These are phyloP conservation scores for Xylaria sp. DNA, from an alignment of 2,329 filamentous ascomycete species.

Conservation along the genomic window DNA sequence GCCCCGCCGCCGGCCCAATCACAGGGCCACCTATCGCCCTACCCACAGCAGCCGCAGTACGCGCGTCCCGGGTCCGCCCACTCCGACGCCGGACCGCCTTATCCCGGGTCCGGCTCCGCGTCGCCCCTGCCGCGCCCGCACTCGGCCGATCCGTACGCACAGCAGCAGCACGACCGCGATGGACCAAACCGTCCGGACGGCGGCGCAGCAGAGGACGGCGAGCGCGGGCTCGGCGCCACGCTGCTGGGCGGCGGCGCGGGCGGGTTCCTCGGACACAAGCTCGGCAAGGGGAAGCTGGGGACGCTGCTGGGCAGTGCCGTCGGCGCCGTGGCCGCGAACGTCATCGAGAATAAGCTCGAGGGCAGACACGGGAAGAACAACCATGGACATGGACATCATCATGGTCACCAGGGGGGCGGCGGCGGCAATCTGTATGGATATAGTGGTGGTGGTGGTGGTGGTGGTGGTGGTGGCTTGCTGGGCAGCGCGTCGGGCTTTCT, in stretches of 20 bases:
- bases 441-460: constrained; percentile 26
- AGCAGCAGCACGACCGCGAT: constrained; percentile 36
- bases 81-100: constrained; percentile 37
- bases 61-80: constrained; percentile 47
- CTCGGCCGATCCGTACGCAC: constrained; percentile 43
- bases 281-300: constrained; percentile 64
- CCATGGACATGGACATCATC: constrained; percentile 8
- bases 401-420: not conserved
- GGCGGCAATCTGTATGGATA: constrained; percentile 18
- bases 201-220: constrained; percentile 52
- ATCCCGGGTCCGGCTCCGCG: constrained; percentile 21
- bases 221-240: constrained; percentile 65
- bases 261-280: constrained; percentile 63
- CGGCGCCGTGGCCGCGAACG: constrained; percentile 66
- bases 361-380: constrained; percentile 48
- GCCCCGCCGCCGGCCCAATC: constrained; percentile 38
- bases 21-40: constrained; percentile 41
- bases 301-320: constrained; percentile 63
- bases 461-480: constrained; percentile 38
- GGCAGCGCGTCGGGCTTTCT: constrained; percentile 40
- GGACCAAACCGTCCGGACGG: constrained; percentile 23
- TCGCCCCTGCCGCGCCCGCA: constrained; percentile 42
- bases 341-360: constrained; percentile 58
- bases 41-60: constrained; percentile 43
- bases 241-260: constrained; percentile 64